Evolutionary conservation across 306 rosid genomes (phyloP).

Genomic region (Betula pendula): DNA sequence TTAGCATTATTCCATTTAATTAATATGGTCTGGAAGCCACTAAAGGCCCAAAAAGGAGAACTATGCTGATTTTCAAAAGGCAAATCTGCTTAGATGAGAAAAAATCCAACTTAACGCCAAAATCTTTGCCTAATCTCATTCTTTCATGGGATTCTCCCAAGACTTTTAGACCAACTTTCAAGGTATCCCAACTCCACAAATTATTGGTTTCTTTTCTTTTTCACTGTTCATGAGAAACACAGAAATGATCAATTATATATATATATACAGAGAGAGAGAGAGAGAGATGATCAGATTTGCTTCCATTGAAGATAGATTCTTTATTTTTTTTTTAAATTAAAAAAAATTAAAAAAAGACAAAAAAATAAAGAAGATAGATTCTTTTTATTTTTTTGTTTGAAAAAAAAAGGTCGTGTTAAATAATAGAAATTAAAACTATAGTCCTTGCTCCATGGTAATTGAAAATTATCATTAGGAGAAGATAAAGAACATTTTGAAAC

Average conservation of each 20-base stretch:
- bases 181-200: neutral
- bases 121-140: slow-evolving; percentile 9
- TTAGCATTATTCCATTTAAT: slow-evolving; percentile 15
- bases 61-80: slow-evolving; percentile 12
- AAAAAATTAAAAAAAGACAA: too few species aligned
- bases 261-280: too few species aligned
- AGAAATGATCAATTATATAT: too few species aligned
- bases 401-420: neutral
- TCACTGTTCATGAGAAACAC: too few species aligned
- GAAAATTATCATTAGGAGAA: too few species aligned
- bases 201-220: neutral
- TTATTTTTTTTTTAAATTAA: too few species aligned
- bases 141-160: neutral
- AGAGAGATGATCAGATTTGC: neutral
- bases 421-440: too few species aligned
- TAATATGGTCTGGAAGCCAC: slow-evolving; percentile 42
- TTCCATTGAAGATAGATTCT: neutral
- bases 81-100: slow-evolving; percentile 26
- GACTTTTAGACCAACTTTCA: slow-evolving; percentile 16
- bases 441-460: too few species aligned
- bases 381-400: neutral
- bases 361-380: neutral
- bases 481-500: too few species aligned
- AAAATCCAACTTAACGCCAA: too few species aligned
- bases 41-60: slow-evolving; percentile 35